Percentiles rank a stretch among this genome's conserved stretches.
phyloP scores from a whole-genome alignment of 495 filamentous ascomycete species.

The Annulohypoxylon nitens region DNA sequence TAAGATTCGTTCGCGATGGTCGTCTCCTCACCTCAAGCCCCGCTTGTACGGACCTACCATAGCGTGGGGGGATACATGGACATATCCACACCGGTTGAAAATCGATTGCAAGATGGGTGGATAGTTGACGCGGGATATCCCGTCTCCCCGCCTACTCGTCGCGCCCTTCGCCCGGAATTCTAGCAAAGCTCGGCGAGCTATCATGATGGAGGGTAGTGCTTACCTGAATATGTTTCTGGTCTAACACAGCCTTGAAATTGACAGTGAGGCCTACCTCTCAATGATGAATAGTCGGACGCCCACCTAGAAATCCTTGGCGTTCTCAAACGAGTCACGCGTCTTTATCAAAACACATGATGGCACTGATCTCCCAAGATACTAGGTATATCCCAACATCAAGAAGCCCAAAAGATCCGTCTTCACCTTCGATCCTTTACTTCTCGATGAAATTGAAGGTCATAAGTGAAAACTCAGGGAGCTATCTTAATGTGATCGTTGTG shows the following conservation, averaged over 20 bases:
- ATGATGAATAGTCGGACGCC: background rate
- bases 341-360: background rate
- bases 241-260: background rate
- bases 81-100: background rate
- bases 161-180: background rate
- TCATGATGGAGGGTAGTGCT: background rate
- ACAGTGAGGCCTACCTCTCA: background rate
- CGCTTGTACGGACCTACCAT: background rate
- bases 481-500: too few species aligned
- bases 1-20: background rate
- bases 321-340: background rate
- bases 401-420: background rate
- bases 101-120: background rate
- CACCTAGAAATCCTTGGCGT: background rate
- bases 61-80: slow-evolving; percentile 6
- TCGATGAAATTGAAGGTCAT: background rate
- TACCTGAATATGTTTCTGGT: background rate
- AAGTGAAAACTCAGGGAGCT: background rate
- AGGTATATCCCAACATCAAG: background rate
- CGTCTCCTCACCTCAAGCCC: background rate
- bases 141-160: background rate
- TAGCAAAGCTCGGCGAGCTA: background rate
- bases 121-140: background rate
- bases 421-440: background rate
- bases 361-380: background rate